These are phyloP conservation scores for Pseudodiploospora longispora DNA, from an alignment of 2,329 filamentous ascomycete genomes.

Conservation along the genomic window DNA sequence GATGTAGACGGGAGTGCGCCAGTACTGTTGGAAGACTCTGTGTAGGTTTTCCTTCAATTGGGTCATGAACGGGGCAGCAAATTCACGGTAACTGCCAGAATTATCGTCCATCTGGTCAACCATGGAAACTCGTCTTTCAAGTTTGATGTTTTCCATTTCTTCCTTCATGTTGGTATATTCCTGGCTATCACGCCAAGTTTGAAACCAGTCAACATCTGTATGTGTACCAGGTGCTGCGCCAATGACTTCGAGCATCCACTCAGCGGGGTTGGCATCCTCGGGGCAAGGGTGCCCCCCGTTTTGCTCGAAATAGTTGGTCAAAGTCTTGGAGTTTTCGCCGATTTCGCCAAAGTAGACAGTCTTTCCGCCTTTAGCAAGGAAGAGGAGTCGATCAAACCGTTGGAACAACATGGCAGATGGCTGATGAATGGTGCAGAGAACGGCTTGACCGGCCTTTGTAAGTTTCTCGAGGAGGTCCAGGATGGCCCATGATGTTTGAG, in stretches of 20 bases:
- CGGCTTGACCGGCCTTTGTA: slow-evolving; percentile 79
- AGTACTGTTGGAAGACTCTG: slow-evolving; percentile 86
- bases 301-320: slow-evolving; percentile 70
- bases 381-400: slow-evolving; percentile 74
- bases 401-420: slow-evolving; percentile 95
- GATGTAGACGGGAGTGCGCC: slow-evolving; percentile 83
- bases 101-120: slow-evolving; percentile 23
- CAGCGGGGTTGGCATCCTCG: slow-evolving; percentile 65
- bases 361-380: slow-evolving; percentile 66
- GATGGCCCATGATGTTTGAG: slow-evolving; percentile 90
- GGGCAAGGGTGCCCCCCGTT: slow-evolving; percentile 61
- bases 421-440: slow-evolving; percentile 96
- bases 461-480: slow-evolving; percentile 81
- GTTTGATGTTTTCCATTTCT: slow-evolving; percentile 50
- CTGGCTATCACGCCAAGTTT: slow-evolving; percentile 50
- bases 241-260: slow-evolving; percentile 65
- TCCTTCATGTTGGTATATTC: slow-evolving; percentile 48
- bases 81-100: slow-evolving; percentile 56
- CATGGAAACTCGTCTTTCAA: slow-evolving; percentile 30
- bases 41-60: slow-evolving; percentile 61
- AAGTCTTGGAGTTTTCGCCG: slow-evolving; percentile 57
- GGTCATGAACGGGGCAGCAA: slow-evolving; percentile 63
- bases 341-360: slow-evolving; percentile 80
- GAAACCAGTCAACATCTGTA: slow-evolving; percentile 58
- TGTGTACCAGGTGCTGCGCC: slow-evolving; percentile 56